These are phyloP conservation scores for Barnettozyma populi DNA, from an alignment of 805 yeast genomes.

Conservation along the genomic window DNA sequence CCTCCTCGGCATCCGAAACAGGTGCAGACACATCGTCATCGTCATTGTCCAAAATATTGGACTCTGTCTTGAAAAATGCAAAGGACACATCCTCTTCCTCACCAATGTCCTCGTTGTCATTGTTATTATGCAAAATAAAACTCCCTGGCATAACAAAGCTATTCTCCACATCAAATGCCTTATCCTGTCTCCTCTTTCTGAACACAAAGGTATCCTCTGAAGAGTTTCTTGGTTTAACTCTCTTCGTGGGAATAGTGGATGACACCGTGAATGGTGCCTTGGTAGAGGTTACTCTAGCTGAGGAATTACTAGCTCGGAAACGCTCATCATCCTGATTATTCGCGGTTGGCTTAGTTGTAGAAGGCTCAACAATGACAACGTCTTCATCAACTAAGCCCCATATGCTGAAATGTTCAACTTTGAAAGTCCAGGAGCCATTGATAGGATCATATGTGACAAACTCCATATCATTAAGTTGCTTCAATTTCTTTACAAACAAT, in stretches of 20 bases:
- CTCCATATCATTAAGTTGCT: constrained; percentile 61
- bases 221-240: constrained; percentile 12
- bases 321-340: constrained; percentile 15
- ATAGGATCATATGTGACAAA: constrained; percentile 76
- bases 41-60: constrained; percentile 1
- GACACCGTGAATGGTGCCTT: not conserved
- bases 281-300: not conserved
- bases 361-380: constrained; percentile 45
- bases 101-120: constrained; percentile 7
- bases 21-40: constrained; percentile 7
- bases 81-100: constrained; percentile 5
- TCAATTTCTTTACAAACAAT: constrained; percentile 45
- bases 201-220: constrained; percentile 27
- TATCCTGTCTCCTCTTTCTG: constrained; percentile 27
- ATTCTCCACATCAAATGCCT: constrained; percentile 17
- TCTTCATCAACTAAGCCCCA: constrained; percentile 85
- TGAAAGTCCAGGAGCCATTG: constrained; percentile 71
- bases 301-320: constrained; percentile 8
- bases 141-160: constrained; percentile 25
- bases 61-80: constrained; percentile 4
- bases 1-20: constrained; percentile 4
- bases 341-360: constrained; percentile 15
- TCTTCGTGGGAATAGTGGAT: constrained; percentile 6
- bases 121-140: constrained; percentile 18
- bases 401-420: constrained; percentile 85